Base-by-base conservation (phyloP, 2,329 filamentous ascomycete genomes). In the Pseudonectria buxi region DNA sequence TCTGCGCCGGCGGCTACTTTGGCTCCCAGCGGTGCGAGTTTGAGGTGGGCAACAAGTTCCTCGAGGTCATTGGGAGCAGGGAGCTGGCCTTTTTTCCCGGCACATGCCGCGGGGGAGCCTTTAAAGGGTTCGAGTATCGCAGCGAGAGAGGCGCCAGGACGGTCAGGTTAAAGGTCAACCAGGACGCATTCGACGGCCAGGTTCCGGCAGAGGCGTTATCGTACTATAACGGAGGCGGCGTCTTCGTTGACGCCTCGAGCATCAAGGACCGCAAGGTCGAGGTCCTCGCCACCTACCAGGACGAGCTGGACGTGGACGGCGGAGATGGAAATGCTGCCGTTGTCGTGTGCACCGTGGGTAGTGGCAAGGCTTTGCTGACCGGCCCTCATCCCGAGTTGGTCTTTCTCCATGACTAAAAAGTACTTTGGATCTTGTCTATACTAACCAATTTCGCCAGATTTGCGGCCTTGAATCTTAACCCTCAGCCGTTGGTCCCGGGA, bases 1-100 rank as follows among this genome's bases (percentile, higher is more conserved):
- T 98, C 51, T 98, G 92, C 57, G 92, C 92, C 3, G 92, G 92
- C 5, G 92, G 84, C 10, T 98, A 98, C 63, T 98, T 95, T 53
- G 92, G 83, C 14, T 80, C 74, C 46, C 69, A 72, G 26, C 73
- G 71, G 44, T 95, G 90, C 56, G 92, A 98, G 58, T 98, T 96
- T 45, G 90, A 96, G 63, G 81, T 92, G 10, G 87, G 88, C 3
- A 79, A 92, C 35, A 50, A 48, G 24, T 72, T 74, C 2, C 74
- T 96, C 64, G 86, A 94, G 55, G 90, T 98, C 3, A 67, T 94
- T 18, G 92, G 92, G 0, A 72, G 80, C 30, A 73, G 92, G 26
- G 92, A 98, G 58, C 68, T 98, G 33, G 81, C 67, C 0, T 95
- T 98, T 65, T 98, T 85, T 55, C 88, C 89, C 0, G 90, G 88